Evolutionary conservation across 345 rosid species (phyloP).

Genomic region (Salix exigua): DNA sequence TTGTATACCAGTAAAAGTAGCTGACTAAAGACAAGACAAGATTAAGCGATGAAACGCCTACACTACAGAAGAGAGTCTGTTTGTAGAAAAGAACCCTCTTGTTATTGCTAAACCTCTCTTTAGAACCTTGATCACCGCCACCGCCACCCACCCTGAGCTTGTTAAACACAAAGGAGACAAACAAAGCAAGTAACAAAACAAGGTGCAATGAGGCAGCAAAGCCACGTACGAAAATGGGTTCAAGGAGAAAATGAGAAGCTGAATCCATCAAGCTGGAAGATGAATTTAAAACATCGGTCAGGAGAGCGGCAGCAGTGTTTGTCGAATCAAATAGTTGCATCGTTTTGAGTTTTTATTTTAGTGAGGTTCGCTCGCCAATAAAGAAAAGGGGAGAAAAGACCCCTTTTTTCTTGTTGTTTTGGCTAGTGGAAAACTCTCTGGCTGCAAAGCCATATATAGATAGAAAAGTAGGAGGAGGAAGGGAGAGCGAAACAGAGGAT

Average conservation of each 20-base stretch:
- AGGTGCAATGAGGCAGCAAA: conserved; percentile 41
- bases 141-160: conserved; percentile 21
- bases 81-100: conserved; percentile 22
- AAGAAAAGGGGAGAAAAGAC: background rate
- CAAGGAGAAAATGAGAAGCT: conserved; percentile 32
- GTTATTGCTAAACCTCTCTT: conserved; percentile 12
- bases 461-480: background rate
- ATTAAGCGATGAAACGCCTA: conserved; percentile 51
- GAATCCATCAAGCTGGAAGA: conserved; percentile 20
- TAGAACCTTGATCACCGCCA: conserved; percentile 23
- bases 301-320: conserved; percentile 15
- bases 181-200: conserved; percentile 37
- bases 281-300: conserved; percentile 5
- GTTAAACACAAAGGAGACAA: conserved; percentile 32
- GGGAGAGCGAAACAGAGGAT: conserved; percentile 10
- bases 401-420: no score
- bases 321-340: conserved; percentile 34
- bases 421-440: no score
- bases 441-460: background rate
- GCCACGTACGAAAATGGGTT: conserved; percentile 37
- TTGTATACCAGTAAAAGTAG: conserved; percentile 63
- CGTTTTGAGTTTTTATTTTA: background rate
- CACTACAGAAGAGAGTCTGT: conserved; percentile 44
- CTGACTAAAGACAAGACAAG: conserved; percentile 44
- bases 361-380: background rate